These are phyloP conservation scores for Umbelopsis vinacea DNA, from an alignment of 192 early-diverging fungal genomes.

Conservation along the genomic window DNA sequence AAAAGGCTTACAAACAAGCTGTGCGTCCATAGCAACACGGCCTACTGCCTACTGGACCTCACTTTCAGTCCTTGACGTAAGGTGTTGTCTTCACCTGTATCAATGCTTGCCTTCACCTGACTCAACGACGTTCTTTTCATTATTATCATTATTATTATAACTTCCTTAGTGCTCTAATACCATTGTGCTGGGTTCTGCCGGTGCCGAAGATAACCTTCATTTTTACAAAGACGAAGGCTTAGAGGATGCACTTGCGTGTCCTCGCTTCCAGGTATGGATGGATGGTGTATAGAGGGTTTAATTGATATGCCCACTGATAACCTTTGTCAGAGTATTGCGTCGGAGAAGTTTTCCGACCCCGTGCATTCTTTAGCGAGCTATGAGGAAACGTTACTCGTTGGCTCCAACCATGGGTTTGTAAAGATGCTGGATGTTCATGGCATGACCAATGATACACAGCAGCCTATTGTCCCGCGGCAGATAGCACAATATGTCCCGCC, in stretches of 20 bases:
- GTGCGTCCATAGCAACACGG: neutral
- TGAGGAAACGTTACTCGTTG: constrained; percentile 19
- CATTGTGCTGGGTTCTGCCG: constrained; percentile 19
- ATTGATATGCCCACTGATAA: too few species aligned
- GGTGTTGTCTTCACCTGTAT: neutral
- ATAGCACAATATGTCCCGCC: neutral
- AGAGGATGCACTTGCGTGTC: neutral
- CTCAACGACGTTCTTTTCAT: too few species aligned
- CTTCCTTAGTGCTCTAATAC: constrained; percentile 11
- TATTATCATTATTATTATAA: too few species aligned
- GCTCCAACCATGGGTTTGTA: constrained; percentile 10
- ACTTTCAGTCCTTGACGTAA: constrained; percentile 16
- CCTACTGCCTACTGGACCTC: constrained; percentile 20
- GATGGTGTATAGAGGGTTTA: too few species aligned
- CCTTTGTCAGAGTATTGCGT: too few species aligned
- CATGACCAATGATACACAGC: neutral
- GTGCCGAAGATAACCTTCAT: constrained; percentile 14
- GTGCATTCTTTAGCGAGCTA: constrained; percentile 28
- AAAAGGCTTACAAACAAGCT: constrained; percentile 21
- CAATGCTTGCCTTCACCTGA: neutral
- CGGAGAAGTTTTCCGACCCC: constrained; percentile 1
- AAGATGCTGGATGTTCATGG: constrained; percentile 1
- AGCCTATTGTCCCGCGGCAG: neutral
- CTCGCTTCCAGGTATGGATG: constrained; percentile 21
- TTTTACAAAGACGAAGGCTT: constrained; percentile 25